Conservation (phyloP, 352 stramenopile genomes). For the Globisporangium alternatum region DNA sequence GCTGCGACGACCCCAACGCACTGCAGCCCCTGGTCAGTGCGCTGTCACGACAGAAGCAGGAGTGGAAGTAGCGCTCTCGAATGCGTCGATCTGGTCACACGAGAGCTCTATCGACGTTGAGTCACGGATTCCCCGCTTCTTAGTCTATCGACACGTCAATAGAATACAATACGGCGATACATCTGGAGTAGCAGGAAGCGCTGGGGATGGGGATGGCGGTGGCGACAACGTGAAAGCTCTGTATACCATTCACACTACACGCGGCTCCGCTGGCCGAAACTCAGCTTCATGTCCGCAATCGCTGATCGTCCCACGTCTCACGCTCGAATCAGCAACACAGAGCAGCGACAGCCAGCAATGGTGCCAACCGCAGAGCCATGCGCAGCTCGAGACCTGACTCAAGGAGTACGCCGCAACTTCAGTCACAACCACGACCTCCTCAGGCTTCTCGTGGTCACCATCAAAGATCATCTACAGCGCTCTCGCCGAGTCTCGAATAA, state of each 20-base stretch:
- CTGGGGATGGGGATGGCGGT: background rate
- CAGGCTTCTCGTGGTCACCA: background rate
- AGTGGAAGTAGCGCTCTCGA: background rate
- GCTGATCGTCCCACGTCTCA: background rate
- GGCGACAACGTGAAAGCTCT: background rate
- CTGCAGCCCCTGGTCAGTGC: background rate
- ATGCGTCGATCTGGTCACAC: slow-evolving; percentile 8
- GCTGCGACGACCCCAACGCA: background rate
- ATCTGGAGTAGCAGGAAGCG: background rate
- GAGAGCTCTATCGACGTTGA: slow-evolving; percentile 7
- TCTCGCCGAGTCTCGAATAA: slow-evolving; percentile 8
- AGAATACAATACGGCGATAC: background rate
- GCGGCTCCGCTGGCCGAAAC: background rate
- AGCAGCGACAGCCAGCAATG: background rate
- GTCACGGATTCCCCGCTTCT: background rate
- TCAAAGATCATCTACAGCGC: slow-evolving; percentile 10
- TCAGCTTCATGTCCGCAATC: slow-evolving; percentile 1
- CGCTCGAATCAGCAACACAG: background rate
- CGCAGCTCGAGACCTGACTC: slow-evolving; percentile 4
- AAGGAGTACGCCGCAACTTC: background rate
- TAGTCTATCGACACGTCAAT: background rate
- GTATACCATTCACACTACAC: slow-evolving; percentile 6
- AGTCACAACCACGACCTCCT: background rate
- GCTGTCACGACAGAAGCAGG: background rate
- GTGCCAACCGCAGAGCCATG: slow-evolving; percentile 1